These are phyloP conservation scores for Anthracocystis panici-leucophaei DNA, from an alignment of 1,284 basidiomycete genomes.

Conservation along the genomic window DNA sequence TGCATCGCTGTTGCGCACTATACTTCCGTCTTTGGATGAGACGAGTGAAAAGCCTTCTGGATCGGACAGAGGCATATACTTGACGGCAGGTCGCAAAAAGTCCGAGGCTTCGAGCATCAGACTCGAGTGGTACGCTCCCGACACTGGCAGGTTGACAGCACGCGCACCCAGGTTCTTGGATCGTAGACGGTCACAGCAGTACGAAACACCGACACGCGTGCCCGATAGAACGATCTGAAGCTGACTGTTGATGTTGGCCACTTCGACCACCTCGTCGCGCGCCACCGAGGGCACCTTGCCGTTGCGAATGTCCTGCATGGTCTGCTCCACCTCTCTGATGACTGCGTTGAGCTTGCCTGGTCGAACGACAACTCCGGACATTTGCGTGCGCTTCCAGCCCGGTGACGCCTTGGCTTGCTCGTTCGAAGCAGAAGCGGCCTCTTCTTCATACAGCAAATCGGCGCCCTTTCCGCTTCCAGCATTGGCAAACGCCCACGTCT, in stretches of 20 bases:
- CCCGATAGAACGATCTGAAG: constrained; percentile 66
- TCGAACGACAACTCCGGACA: constrained; percentile 64
- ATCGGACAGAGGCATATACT: constrained; percentile 57
- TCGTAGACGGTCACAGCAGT: constrained; percentile 64
- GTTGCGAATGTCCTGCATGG: constrained; percentile 54
- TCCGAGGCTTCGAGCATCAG: constrained; percentile 59
- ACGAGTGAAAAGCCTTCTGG: constrained; percentile 51
- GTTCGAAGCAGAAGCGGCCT: constrained; percentile 5
- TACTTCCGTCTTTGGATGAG: constrained; percentile 53
- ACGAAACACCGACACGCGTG: constrained; percentile 63
- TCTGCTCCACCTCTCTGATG: constrained; percentile 50
- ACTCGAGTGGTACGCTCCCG: constrained; percentile 65
- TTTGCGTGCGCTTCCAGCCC: constrained; percentile 64
- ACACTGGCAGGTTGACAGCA: constrained; percentile 67
- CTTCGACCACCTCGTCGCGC: constrained; percentile 65
- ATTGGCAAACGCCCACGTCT: constrained; percentile 69
- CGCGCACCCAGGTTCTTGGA: constrained; percentile 62
- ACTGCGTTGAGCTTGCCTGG: constrained; percentile 60
- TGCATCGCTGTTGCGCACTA: constrained; percentile 25
- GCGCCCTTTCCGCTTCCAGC: constrained; percentile 62
- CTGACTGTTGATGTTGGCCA: constrained; percentile 66
- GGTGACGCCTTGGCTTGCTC: constrained; percentile 11
- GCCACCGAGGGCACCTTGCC: constrained; percentile 58
- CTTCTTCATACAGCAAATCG: constrained; percentile 47
- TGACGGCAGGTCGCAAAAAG: constrained; percentile 51